Evolutionary conservation across 2,329 filamentous ascomycete species (phyloP).

Genomic region (Endothia cerciana): DNA sequence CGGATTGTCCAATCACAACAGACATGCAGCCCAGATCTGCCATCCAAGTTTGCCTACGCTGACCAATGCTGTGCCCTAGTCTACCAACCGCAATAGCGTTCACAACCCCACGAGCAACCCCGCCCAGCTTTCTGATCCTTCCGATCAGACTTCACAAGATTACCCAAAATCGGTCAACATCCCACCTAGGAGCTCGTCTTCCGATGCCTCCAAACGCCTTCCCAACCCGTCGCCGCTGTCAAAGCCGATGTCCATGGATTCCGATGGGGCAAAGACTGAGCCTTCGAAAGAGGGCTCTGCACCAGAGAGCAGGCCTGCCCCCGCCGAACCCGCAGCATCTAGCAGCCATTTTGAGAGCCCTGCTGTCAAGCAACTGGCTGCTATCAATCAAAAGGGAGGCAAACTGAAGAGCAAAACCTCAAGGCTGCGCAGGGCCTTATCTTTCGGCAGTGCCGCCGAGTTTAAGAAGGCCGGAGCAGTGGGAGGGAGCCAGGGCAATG

Average conservation of each 20-base stretch:
- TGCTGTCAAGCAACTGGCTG: slow-evolving; percentile 81
- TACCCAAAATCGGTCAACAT: slow-evolving; percentile 59
- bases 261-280: slow-evolving; percentile 52
- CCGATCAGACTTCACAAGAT: slow-evolving; percentile 54
- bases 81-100: slow-evolving; percentile 60
- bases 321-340: slow-evolving; percentile 32
- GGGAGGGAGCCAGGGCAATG: slow-evolving; percentile 42
- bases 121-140: slow-evolving; percentile 49
- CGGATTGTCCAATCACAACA: slow-evolving; percentile 49
- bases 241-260: slow-evolving; percentile 67
- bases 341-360: slow-evolving; percentile 59
- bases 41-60: slow-evolving; percentile 43
- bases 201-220: slow-evolving; percentile 68
- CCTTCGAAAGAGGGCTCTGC: slow-evolving; percentile 34
- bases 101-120: slow-evolving; percentile 57
- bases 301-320: slow-evolving; percentile 30
- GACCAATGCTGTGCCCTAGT: slow-evolving; percentile 54
- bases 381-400: slow-evolving; percentile 80
- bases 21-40: slow-evolving; percentile 8
- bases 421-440: slow-evolving; percentile 86
- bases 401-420: slow-evolving; percentile 85
- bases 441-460: slow-evolving; percentile 93
- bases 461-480: slow-evolving; percentile 76
- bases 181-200: slow-evolving; percentile 65
- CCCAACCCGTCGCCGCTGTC: slow-evolving; percentile 75